Evolutionary conservation across 345 rosid species (phyloP), one percentile per base, ranked within the genome.

Genomic region (Arabidopsis suecica): DNA sequence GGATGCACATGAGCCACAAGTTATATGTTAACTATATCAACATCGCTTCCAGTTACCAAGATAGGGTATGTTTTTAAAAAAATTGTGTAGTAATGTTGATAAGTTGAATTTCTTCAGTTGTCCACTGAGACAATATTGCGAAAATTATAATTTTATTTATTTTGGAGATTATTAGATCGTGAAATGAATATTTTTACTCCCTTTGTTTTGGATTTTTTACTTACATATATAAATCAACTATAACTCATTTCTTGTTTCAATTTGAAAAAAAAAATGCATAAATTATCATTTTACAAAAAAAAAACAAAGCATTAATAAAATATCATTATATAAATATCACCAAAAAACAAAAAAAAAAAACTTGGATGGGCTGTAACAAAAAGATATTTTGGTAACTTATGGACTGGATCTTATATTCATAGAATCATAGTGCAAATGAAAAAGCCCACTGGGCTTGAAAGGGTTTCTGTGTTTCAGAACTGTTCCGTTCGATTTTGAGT

Each of bases 1-100:
- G 82, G 76, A 78, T 78, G 72, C 44, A 42, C 37, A 62, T 42
- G 67, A 62, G 51, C 67, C 37, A 41, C 37, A 61, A 13, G 37
- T 42, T 62, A 5, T 0, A 16, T 4, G 7, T 12, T 42, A 1
- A n/a, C n/a, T 41, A 34, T 18, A 8, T 33, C 36, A 5, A 36
- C 42, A 16, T 33, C 62, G 13, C 37, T 55, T 30, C 20, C 38
- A 45, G 50, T 45, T 44, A 44, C 10, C 11, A 38, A 38, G 3
- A 20, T 20, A 20, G 22, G 22, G 1, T 20, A 20, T 20, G 0
- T 20, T 20, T 20, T 20, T 0, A 20, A 20, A 0, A 20, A 20
- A 20, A 20, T 42, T 42, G 16, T 13, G 16, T 16, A 37, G 41
- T 37, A 37, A 8, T 37, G 41, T 37, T 37, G 11, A 37, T 37